Percentiles rank a stretch among this genome's conserved stretches.
These are phyloP conservation scores for Ophiocordyceps polyrhachis-furcata DNA, from an alignment of 2,329 filamentous ascomycete genomes.

Conservation along the genomic window DNA sequence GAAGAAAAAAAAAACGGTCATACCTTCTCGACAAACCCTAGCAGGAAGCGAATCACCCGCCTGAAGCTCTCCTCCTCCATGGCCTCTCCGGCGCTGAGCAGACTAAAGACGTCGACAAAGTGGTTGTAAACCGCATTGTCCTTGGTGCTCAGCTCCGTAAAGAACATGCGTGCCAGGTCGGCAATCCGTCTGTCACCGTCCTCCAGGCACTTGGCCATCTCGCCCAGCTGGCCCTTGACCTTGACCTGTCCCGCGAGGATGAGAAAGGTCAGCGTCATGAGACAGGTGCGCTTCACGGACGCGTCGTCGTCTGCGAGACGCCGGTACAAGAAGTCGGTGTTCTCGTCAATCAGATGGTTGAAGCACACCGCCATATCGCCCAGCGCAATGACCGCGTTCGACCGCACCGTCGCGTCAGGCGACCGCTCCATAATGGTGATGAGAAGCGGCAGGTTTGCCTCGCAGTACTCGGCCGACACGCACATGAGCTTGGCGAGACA, in stretches of 20 bases:
- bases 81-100: constrained; percentile 64
- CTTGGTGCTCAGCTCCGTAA: constrained; percentile 90
- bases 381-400: constrained; percentile 89
- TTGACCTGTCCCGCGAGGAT: constrained; percentile 97
- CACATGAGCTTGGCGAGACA: constrained; percentile 99
- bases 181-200: constrained; percentile 89
- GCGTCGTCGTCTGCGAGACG: constrained; percentile 75
- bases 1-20: constrained; percentile 8
- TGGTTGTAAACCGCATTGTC: constrained; percentile 99
- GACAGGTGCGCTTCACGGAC: constrained; percentile 87
- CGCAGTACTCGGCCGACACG: constrained; percentile 90
- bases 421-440: constrained; percentile 97
- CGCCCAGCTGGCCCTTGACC: constrained; percentile 93
- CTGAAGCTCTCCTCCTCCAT: constrained; percentile 74
- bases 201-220: constrained; percentile 98
- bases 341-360: constrained; percentile 97
- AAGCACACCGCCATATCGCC: constrained; percentile 99
- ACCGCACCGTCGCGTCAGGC: constrained; percentile 76
- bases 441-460: constrained; percentile 74
- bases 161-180: constrained; percentile 94
- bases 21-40: constrained; percentile 96
- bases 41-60: constrained; percentile 77
- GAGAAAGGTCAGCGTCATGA: constrained; percentile 96
- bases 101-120: constrained; percentile 96
- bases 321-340: constrained; percentile 93